Conservation (phyloP, 2,329 filamentous ascomycete species). For the Penicillium concentricum region DNA sequence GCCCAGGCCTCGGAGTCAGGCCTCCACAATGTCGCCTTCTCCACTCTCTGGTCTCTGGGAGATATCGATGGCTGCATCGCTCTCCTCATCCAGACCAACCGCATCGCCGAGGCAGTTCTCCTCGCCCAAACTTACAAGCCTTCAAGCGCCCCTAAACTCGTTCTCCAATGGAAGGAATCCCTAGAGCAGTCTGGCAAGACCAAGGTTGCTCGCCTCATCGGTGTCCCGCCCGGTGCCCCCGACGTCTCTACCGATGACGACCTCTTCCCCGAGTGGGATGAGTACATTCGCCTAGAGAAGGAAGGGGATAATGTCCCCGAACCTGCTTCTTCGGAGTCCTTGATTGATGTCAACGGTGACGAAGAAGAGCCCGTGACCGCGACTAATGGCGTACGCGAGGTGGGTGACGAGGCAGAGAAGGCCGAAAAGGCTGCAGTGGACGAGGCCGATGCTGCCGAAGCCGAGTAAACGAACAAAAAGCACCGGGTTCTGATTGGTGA, state of each 20-base stretch:
- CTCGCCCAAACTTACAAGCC: constrained; percentile 97
- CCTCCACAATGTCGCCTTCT: constrained; percentile 91
- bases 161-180: constrained; percentile 75
- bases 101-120: constrained; percentile 80
- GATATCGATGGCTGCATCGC: constrained; percentile 80
- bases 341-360: constrained; percentile 44
- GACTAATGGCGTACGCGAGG: constrained; percentile 35
- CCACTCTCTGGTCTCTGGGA: constrained; percentile 80
- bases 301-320: constrained; percentile 59
- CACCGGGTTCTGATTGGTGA: constrained; percentile 15
- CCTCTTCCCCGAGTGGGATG: constrained; percentile 94
- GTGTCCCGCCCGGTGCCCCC: constrained; percentile 71
- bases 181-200: constrained; percentile 83
- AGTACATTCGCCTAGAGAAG: constrained; percentile 78
- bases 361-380: constrained; percentile 30
- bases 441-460: constrained; percentile 16
- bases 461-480: constrained; percentile 22
- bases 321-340: constrained; percentile 37
- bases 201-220: constrained; percentile 80
- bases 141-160: constrained; percentile 66
- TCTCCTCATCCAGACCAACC: constrained; percentile 73
- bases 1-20: constrained; percentile 72
- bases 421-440: constrained; percentile 12
- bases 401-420: constrained; percentile 27
- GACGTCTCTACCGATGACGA: constrained; percentile 63